These are phyloP conservation scores for Exophiala lecanii-corni DNA, from an alignment of 2,329 filamentous ascomycete species.

Conservation along the genomic window DNA sequence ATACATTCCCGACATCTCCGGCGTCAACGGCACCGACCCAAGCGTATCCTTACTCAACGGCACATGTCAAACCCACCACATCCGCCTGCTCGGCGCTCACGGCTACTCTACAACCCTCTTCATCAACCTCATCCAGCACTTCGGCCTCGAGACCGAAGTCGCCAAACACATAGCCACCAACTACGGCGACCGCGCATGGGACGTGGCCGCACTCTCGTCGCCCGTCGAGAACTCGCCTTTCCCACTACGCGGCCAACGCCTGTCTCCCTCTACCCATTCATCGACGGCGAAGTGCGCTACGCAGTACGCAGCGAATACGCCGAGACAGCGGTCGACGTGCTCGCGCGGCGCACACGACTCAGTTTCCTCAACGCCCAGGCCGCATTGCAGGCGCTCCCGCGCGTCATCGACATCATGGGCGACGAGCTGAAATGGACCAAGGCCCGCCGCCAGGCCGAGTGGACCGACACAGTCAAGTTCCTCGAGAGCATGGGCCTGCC, in stretches of 20 bases:
- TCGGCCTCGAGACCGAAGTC: conserved; percentile 83
- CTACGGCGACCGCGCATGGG: conserved; percentile 91
- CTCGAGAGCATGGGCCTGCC: conserved; percentile 59
- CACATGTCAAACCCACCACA: conserved; percentile 75
- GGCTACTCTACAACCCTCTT: conserved; percentile 87
- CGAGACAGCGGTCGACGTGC: conserved; percentile 81
- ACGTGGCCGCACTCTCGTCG: conserved; percentile 74
- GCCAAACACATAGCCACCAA: conserved; percentile 81
- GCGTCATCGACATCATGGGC: conserved; percentile 82
- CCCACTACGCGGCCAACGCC: conserved; percentile 74
- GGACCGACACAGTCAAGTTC: conserved; percentile 63
- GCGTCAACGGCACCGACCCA: conserved; percentile 25
- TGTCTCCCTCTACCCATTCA: conserved; percentile 83
- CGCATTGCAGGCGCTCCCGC: conserved; percentile 76
- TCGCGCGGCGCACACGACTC: conserved; percentile 77
- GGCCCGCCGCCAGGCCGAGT: conserved; percentile 69
- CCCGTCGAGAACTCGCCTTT: conserved; percentile 67
- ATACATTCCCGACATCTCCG: conserved; percentile 23
- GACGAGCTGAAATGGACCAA: conserved; percentile 75
- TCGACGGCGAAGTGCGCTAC: conserved; percentile 88
- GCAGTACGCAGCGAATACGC: conserved; percentile 86
- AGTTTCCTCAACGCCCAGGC: conserved; percentile 91
- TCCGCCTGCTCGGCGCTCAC: conserved; percentile 77
- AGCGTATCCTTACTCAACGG: conserved; percentile 48
- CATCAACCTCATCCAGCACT: conserved; percentile 92